phyloP scores from a whole-genome alignment of 108 stramenopile genomes.

The Mediolabrus comicus region DNA sequence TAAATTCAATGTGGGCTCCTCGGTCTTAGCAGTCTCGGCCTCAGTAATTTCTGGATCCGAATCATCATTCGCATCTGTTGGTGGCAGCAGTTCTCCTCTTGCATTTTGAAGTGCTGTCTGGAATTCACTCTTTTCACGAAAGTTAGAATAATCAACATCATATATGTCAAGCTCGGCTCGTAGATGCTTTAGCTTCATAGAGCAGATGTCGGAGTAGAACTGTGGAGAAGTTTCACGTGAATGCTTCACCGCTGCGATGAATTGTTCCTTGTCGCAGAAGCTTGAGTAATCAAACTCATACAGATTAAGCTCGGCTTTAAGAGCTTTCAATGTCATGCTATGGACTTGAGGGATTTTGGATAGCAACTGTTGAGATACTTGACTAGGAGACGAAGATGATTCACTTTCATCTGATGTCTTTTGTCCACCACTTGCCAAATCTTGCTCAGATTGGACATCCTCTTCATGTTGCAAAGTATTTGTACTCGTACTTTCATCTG shows the following conservation, averaged over 20 bases:
- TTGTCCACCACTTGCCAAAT: too few relatives aligned
- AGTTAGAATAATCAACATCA: neutral
- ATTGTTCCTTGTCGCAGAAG: neutral
- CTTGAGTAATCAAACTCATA: neutral
- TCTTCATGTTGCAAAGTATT: too few relatives aligned
- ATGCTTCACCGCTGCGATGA: neutral
- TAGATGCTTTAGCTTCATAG: neutral
- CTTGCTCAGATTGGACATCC: neutral
- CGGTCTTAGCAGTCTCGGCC: neutral
- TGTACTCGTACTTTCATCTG: too few relatives aligned
- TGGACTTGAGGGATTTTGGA: neutral
- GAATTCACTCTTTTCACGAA: neutral
- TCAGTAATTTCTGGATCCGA: neutral
- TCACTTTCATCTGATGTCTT: too few relatives aligned
- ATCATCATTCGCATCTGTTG: neutral
- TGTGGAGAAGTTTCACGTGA: neutral
- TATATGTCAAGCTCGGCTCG: neutral
- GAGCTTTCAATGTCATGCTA: neutral
- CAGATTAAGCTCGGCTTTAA: neutral
- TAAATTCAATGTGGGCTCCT: neutral
- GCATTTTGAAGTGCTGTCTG: neutral
- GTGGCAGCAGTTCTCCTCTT: neutral
- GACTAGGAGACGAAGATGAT: neutral
- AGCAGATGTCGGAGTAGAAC: neutral
- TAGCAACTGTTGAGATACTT: neutral